Evolutionary conservation across 208 protist genomes (phyloP).

Genomic region (Leishmania guyanensis): DNA sequence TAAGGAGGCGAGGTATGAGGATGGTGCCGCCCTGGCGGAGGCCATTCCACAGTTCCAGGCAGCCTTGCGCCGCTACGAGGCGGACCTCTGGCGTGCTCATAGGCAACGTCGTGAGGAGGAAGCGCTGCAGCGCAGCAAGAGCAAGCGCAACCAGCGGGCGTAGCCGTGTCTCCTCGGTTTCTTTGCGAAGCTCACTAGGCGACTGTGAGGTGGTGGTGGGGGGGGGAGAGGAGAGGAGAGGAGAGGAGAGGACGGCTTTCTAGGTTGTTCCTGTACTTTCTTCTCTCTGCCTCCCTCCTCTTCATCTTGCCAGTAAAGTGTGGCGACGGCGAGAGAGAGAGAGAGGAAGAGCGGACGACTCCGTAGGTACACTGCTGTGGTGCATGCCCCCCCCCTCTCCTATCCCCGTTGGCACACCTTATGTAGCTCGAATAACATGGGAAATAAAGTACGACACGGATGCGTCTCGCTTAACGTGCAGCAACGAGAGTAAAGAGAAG

Average conservation of each 20-base stretch:
- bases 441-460: neutral
- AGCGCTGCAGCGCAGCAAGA: conserved; percentile 25
- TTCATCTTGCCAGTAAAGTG: neutral
- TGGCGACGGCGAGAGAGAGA: neutral
- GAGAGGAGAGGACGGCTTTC: neutral
- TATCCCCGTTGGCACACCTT: neutral
- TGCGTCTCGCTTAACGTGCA: neutral
- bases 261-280: neutral
- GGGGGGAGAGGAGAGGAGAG: neutral
- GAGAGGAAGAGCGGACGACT: neutral
- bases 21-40: conserved; percentile 40
- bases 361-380: neutral
- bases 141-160: conserved; percentile 6
- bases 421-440: neutral
- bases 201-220: no score
- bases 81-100: conserved; percentile 54
- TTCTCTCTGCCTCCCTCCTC: neutral
- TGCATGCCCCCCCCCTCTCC: neutral
- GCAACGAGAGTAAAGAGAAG: neutral
- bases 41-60: conserved; percentile 49
- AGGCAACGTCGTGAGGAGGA: conserved; percentile 35
- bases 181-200: neutral
- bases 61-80: conserved; percentile 65
- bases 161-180: neutral
- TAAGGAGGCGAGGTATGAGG: conserved; percentile 7